These are phyloP conservation scores for Neurospora tetraspora DNA, from an alignment of 495 filamentous ascomycete species.

Conservation along the genomic window DNA sequence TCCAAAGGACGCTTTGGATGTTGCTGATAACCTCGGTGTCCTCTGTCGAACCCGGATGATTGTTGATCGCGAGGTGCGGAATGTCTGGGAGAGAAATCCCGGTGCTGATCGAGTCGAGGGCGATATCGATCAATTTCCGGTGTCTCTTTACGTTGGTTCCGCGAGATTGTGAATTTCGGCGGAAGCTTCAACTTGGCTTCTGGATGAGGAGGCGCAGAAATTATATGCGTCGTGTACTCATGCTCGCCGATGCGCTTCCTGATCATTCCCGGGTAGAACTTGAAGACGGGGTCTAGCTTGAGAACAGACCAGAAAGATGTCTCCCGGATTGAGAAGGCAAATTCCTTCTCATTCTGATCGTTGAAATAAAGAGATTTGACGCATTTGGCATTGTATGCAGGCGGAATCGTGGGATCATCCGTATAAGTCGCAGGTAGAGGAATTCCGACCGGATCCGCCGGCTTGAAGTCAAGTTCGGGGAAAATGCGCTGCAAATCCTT, in stretches of 20 bases:
- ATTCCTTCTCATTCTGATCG: constrained; percentile 35
- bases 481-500: constrained; percentile 35
- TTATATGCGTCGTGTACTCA: constrained; percentile 15
- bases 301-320: constrained; percentile 32
- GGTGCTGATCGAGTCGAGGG: neutral
- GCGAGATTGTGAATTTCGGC: constrained; percentile 11
- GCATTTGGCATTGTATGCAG: constrained; percentile 31
- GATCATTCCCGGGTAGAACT: constrained; percentile 20
- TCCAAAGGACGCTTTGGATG: constrained; percentile 15
- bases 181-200: constrained; percentile 18
- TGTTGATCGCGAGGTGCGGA: neutral
- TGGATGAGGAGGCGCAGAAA: constrained; percentile 13
- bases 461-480: constrained; percentile 19
- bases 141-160: neutral
- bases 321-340: constrained; percentile 30
- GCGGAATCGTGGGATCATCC: constrained; percentile 34
- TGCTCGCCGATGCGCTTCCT: constrained; percentile 14
- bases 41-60: neutral
- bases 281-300: constrained; percentile 40
- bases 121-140: neutral
- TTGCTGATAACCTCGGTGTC: neutral
- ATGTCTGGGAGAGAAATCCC: neutral
- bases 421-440: constrained; percentile 30
- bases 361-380: constrained; percentile 40
- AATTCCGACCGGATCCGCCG: constrained; percentile 33